Conservation (phyloP, 805 yeast species). For the Trichomonascus vanleenenianus region DNA sequence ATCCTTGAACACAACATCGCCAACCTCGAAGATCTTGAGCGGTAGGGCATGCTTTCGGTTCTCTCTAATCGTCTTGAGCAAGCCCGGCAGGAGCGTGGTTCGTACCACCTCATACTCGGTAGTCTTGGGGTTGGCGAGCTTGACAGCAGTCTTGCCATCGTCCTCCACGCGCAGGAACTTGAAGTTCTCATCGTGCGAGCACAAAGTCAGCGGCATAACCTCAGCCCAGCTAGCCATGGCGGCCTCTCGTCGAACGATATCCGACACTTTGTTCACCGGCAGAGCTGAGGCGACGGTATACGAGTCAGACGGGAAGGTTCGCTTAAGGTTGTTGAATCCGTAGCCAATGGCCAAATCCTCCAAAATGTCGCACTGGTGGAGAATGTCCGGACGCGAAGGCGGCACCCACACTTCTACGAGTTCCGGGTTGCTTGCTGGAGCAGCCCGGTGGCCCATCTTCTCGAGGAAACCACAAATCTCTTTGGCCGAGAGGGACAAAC, state of each 20-base stretch:
- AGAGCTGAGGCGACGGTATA: slow-evolving; percentile 76
- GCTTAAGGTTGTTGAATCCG: slow-evolving; percentile 83
- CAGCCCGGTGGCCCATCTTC: slow-evolving; percentile 75
- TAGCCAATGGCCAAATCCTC: slow-evolving; percentile 97
- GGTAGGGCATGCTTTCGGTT: slow-evolving; percentile 95
- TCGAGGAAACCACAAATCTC: slow-evolving; percentile 61
- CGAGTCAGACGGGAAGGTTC: slow-evolving; percentile 72
- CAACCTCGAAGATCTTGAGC: slow-evolving; percentile 88
- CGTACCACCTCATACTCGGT: slow-evolving; percentile 96
- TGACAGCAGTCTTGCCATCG: slow-evolving; percentile 72
- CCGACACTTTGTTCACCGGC: slow-evolving; percentile 85
- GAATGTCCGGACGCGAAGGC: slow-evolving; percentile 88
- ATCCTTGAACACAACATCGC: slow-evolving; percentile 88
- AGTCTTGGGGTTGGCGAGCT: slow-evolving; percentile 94
- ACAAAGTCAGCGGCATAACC: slow-evolving; percentile 89
- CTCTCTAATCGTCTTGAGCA: slow-evolving; percentile 89
- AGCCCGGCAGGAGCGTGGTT: slow-evolving; percentile 89
- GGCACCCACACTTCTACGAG: slow-evolving; percentile 68
- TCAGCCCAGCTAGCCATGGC: slow-evolving; percentile 95
- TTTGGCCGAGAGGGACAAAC: slow-evolving; percentile 61
- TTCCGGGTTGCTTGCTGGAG: slow-evolving; percentile 41
- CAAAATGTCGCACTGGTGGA: slow-evolving; percentile 97
- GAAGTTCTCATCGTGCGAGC: slow-evolving; percentile 97
- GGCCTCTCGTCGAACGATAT: slow-evolving; percentile 81
- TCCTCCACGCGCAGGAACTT: slow-evolving; percentile 69